These are phyloP conservation scores for Cinnamomum micranthum DNA, from an alignment of 164 flowering plant species.

Conservation along the genomic window DNA sequence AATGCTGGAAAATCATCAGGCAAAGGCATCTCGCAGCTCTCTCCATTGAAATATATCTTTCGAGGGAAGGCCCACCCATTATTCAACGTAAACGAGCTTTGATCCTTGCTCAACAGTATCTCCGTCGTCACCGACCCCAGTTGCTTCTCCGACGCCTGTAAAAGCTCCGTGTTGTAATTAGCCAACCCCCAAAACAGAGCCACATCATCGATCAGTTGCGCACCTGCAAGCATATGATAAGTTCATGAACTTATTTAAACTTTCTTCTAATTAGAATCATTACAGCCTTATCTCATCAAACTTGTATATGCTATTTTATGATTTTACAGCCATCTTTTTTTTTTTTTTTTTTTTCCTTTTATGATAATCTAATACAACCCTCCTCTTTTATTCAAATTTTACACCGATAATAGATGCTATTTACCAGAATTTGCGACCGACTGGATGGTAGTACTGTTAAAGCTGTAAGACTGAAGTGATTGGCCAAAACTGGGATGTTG, in stretches of 20 bases:
- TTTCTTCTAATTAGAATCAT: not conserved
- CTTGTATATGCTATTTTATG: not conserved
- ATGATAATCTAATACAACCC: not conserved
- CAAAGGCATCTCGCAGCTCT: constrained; percentile 55
- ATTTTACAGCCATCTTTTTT: too few species aligned
- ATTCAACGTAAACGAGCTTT: constrained; percentile 33
- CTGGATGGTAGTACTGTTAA: constrained; percentile 41
- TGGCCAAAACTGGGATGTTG: constrained; percentile 60
- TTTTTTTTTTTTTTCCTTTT: too few species aligned
- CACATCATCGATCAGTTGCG: constrained; percentile 38
- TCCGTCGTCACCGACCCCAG: constrained; percentile 50
- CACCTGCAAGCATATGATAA: not conserved
- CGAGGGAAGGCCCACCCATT: constrained; percentile 69
- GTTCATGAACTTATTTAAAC: too few species aligned
- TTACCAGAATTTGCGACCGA: not conserved
- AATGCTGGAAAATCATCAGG: constrained; percentile 53
- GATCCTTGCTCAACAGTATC: constrained; percentile 44
- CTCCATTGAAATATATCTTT: constrained; percentile 57
- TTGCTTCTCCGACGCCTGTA: constrained; percentile 23
- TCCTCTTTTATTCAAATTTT: too few species aligned
- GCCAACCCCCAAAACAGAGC: constrained; percentile 60
- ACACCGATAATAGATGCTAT: not conserved
- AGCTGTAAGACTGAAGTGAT: constrained; percentile 32
- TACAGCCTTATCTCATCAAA: not conserved
- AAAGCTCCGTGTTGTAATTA: constrained; percentile 33